Conservation (phyloP, 1,284 basidiomycete genomes). For the Ganoderma multipileum region DNA sequence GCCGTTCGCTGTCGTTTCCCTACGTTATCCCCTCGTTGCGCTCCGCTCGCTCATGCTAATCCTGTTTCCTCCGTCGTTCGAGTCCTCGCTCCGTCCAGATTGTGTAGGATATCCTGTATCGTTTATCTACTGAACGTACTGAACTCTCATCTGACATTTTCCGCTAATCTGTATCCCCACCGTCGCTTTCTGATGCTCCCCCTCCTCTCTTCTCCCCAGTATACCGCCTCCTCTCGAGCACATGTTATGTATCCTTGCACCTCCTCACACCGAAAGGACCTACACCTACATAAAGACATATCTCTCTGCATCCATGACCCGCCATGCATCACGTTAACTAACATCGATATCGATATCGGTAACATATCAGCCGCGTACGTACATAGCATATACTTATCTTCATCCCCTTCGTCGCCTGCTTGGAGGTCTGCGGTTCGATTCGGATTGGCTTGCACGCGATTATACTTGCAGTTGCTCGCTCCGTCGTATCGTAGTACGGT, state of each 20-base stretch:
- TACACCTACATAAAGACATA: neutral
- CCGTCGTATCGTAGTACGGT: neutral
- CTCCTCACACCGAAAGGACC: neutral
- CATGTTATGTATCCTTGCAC: neutral
- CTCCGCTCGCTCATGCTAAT: neutral
- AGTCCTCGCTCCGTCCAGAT: neutral
- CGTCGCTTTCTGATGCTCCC: neutral
- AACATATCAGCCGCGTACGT: neutral
- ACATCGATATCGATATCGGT: no score
- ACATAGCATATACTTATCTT: constrained; percentile 1
- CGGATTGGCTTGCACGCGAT: neutral
- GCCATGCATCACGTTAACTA: neutral
- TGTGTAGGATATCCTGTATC: constrained; percentile 3
- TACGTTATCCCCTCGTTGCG: neutral
- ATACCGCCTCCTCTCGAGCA: neutral
- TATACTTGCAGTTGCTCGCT: neutral
- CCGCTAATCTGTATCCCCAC: neutral
- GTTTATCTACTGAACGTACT: neutral
- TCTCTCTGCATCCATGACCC: neutral
- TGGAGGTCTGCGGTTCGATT: no score
- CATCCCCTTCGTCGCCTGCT: no score
- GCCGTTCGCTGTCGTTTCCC: neutral
- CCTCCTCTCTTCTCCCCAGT: neutral
- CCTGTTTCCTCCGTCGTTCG: neutral
- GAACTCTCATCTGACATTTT: neutral